A percentile compares a stretch with the other conserved stretches of the same genome.
Evolutionary conservation across 2,329 filamentous ascomycete genomes (phyloP).

Genomic region (Aspergillus proliferans): DNA sequence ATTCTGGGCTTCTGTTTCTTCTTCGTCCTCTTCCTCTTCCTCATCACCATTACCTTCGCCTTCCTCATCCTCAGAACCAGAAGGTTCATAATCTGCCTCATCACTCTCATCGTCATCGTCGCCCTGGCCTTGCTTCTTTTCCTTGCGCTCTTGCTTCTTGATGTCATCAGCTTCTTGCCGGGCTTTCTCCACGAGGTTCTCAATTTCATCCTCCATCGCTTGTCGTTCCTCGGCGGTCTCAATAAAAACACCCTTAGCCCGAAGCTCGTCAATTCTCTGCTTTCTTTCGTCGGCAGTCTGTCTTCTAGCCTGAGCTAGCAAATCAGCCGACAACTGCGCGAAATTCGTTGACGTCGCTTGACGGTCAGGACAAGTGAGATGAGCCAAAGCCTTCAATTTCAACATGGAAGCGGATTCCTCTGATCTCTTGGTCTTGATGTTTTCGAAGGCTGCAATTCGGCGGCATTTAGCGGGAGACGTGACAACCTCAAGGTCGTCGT

Average conservation of each 20-base stretch:
- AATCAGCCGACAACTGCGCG: conserved; percentile 60
- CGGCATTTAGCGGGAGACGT: conserved; percentile 37
- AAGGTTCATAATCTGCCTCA: conserved; percentile 40
- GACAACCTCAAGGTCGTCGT: conserved; percentile 59
- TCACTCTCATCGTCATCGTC: conserved; percentile 54
- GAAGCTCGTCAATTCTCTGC: conserved; percentile 68
- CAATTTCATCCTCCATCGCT: conserved; percentile 72
- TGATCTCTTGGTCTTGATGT: conserved; percentile 56
- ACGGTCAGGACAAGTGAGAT: conserved; percentile 56
- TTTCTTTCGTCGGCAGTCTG: conserved; percentile 75
- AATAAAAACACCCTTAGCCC: conserved; percentile 71
- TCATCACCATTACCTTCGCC: conserved; percentile 33
- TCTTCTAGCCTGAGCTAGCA: conserved; percentile 66
- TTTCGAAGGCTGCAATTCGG: conserved; percentile 61
- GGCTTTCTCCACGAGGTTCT: conserved; percentile 81
- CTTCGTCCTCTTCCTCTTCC: conserved; percentile 28
- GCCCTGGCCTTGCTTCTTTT: conserved; percentile 55
- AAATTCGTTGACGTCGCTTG: conserved; percentile 56
- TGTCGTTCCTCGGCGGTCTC: conserved; percentile 83
- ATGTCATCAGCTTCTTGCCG: conserved; percentile 74
- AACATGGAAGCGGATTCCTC: conserved; percentile 57
- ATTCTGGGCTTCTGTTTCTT: conserved; percentile 13
- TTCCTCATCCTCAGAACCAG: conserved; percentile 43
- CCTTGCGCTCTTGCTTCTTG: conserved; percentile 67
- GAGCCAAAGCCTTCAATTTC: conserved; percentile 66